Evolutionary conservation across 2,329 filamentous ascomycete genomes (phyloP).

Genomic region (Colletotrichum gloeosporioides): DNA sequence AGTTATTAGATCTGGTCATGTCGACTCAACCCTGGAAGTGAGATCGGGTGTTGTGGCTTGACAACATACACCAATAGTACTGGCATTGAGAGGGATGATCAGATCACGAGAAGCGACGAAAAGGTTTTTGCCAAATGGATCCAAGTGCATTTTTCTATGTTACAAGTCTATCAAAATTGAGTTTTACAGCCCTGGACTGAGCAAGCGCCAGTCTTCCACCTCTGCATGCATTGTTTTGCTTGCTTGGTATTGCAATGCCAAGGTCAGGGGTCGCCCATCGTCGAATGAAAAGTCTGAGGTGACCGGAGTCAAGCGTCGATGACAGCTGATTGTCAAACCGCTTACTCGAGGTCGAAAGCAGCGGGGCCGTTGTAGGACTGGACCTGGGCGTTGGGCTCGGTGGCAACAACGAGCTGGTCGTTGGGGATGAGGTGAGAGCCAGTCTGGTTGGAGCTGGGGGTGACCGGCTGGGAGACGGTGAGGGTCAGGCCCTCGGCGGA

Average conservation of each 20-base stretch:
- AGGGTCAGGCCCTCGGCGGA: slow-evolving; percentile 29
- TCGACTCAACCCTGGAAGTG: not conserved
- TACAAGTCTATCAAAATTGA: not conserved
- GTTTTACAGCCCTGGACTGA: not conserved
- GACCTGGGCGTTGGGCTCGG: slow-evolving; percentile 30
- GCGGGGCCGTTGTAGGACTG: slow-evolving; percentile 33
- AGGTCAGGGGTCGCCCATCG: not conserved
- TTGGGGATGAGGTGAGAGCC: slow-evolving; percentile 31
- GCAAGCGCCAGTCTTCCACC: not conserved
- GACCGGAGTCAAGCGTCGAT: not conserved
- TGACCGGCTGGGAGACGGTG: slow-evolving; percentile 31
- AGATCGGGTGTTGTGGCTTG: not conserved
- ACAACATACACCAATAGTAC: not conserved
- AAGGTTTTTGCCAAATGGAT: not conserved
- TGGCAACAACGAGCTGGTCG: slow-evolving; percentile 25
- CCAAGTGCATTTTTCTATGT: not conserved
- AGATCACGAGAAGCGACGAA: not conserved
- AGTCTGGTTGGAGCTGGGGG: slow-evolving; percentile 27
- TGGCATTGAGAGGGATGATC: accelerated
- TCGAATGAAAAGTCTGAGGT: not conserved
- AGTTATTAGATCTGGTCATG: no score
- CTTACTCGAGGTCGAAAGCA: slow-evolving; percentile 15
- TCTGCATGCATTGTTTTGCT: not conserved
- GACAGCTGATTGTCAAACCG: not conserved
- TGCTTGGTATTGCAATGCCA: not conserved